Evolutionary conservation across 2,329 filamentous ascomycete genomes (phyloP), one percentile per base, ranked within the genome.

Genomic region (Xylariaceae sp.): DNA sequence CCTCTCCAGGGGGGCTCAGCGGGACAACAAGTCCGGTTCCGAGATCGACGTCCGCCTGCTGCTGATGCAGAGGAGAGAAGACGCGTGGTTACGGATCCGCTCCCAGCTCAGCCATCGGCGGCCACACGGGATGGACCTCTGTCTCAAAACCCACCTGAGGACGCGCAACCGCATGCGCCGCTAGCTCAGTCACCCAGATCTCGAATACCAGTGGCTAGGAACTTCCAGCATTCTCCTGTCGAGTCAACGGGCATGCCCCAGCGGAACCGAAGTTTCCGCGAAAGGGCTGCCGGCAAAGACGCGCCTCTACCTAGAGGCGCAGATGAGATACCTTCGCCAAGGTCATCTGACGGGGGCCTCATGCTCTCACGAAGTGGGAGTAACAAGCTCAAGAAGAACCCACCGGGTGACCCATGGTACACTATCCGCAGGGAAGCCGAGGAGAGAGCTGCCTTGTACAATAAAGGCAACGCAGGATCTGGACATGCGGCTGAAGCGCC

Each of bases 231-330:
- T 37, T 25, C 39, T 43, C 41, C 41, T 37, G 40, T 28, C 11
- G 46, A 52, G 16, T 42, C 46, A 17, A 51, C 58, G 7, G 57
- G 54, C 11, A 47, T 65, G 12, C 68, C 71, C 3, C 67, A 70
- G 49, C 68, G 73, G 31, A 74, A 75, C 32, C 49, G 75, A 25
- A 80, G 75, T 53, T 75, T 76, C 53, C 70, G 73, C n/a, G 75
- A 79, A 42, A 67, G 72, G 33, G 64, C 74, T 5, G 64, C 60
- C 3, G 63, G 61, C 39, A 63, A 63, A 31, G 65, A 69, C 14
- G 45, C 61, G 25, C 53, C 56, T 12, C 42, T 60, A 8, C 55
- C 60, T 3, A 53, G 47, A 17, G 52, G 49, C 4, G 45, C 47
- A 12, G 33, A 42, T n/a, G 43, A 43, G n/a, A n/a, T n/a, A n/a